Base-by-base conservation (phyloP, 495 filamentous ascomycete species). In the Delitschia confertaspora region DNA sequence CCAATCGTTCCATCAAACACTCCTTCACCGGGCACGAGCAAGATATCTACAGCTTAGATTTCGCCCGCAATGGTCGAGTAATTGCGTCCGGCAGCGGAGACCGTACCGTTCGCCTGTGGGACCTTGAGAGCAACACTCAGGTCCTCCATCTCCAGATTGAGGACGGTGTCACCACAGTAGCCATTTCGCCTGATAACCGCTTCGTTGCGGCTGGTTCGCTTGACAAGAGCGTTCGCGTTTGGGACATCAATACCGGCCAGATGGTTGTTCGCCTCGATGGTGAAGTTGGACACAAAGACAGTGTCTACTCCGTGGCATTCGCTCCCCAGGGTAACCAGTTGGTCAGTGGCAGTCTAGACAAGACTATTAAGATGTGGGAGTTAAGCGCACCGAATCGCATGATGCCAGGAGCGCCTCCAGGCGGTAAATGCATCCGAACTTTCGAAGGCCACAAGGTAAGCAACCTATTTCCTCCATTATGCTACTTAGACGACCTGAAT, bases 321-420 rank as follows among this genome's bases (percentile, higher is more conserved):
- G 43, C 56, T 8, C 64, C 64, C 1, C 50, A 46, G 33, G 64
- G 64, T 3, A 46, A 51, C 10, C 53, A 60, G 23, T 34, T 67
- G 8, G 64, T 67, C 16, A 59, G 53, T 14, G 64, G 64, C 13
- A 59, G 54, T 50, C 47, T 67, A 38, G 65, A 67, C 38, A 66
- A 64, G 60, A 67, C 65, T 13, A 67, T 67, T 54, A 61, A 63
- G 45, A 65, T 67, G 63, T 67, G 65, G 65, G 61, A 65, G 38
- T 43, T 67, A 33, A 53, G 35, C n/a, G 39, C 47, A 23, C 38
- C 59, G 20, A 34, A 58, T 16, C 42, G 51, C 17, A 38, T 51
- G 25, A 38, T 59, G 10, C 46, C 48, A 2, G 55, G 63, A 6
- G 17, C 38, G 18, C 36, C 54, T 9, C 60, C 56, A 32, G 43